phyloP scores from a whole-genome alignment of 2,329 filamentous ascomycete species.

The Claviceps maximensis region DNA sequence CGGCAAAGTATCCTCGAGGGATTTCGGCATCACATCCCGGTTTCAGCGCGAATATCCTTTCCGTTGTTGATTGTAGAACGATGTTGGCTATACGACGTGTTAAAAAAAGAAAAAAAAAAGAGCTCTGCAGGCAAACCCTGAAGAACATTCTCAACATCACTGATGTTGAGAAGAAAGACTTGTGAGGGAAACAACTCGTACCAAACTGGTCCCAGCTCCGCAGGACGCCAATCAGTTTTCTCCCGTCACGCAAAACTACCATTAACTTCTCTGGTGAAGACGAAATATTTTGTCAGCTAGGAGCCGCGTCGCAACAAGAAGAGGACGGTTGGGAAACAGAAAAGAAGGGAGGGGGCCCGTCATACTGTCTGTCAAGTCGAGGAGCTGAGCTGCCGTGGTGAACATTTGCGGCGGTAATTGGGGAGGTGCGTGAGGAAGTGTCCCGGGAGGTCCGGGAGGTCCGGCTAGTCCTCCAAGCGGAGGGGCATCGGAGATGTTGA shows the following conservation, averaged over 20 bases:
- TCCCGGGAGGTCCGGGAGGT: constrained; percentile 18
- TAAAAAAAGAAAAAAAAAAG: neutral
- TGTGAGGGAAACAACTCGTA: constrained; percentile 22
- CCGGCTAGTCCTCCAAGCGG: constrained; percentile 23
- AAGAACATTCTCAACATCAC: neutral
- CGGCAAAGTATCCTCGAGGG: constrained; percentile 53
- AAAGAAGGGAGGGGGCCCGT: neutral
- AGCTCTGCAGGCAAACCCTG: neutral
- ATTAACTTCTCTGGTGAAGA: constrained; percentile 74
- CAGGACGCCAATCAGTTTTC: constrained; percentile 85
- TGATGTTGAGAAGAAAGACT: neutral
- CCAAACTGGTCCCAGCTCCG: constrained; percentile 97
- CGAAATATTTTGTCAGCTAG: constrained; percentile 11
- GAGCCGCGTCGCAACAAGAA: neutral
- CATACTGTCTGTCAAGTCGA: constrained; percentile 96
- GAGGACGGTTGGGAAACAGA: neutral
- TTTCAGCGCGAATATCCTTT: constrained; percentile 62
- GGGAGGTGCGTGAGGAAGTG: constrained; percentile 29
- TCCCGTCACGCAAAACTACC: constrained; percentile 79
- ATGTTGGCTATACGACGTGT: constrained; percentile 57
- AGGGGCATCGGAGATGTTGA: constrained; percentile 35
- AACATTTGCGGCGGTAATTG: constrained; percentile 93
- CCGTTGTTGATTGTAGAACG: constrained; percentile 82
- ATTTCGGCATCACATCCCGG: constrained; percentile 25
- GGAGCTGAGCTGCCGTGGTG: constrained; percentile 86